phyloP scores from a whole-genome alignment of 805 yeast species.

The Diddensiella transvaalensis region DNA sequence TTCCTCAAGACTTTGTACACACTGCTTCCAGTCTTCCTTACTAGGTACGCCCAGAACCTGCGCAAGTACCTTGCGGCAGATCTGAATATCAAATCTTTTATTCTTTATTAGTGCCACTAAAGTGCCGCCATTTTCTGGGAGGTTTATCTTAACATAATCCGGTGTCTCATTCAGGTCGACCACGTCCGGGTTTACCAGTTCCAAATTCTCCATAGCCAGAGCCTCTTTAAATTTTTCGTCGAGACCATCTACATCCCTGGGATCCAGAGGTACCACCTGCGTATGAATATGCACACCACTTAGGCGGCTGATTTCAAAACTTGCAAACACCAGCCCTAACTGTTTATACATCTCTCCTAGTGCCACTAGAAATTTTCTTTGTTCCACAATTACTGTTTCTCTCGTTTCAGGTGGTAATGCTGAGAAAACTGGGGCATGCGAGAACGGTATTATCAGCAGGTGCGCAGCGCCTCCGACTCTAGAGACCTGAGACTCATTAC shows the following conservation, averaged over 20 bases:
- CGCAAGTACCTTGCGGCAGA: constrained; percentile 79
- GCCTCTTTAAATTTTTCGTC: constrained; percentile 31
- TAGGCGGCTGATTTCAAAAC: constrained; percentile 65
- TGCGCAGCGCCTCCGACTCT: constrained; percentile 69
- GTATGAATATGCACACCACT: constrained; percentile 70
- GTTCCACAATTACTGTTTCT: constrained; percentile 38
- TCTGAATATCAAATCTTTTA: constrained; percentile 63
- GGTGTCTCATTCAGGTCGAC: constrained; percentile 13
- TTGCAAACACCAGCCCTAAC: constrained; percentile 48
- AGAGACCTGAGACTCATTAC: constrained; percentile 41
- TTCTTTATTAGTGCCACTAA: constrained; percentile 16
- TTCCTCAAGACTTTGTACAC: constrained; percentile 58
- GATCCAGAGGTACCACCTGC: constrained; percentile 71
- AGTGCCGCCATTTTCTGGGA: constrained; percentile 17
- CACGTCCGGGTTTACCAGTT: constrained; percentile 8
- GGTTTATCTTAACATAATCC: constrained; percentile 26
- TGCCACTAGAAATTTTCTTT: constrained; percentile 44
- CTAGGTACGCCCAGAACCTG: constrained; percentile 56
- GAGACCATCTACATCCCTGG: constrained; percentile 42
- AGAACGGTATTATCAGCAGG: constrained; percentile 73
- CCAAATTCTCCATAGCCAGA: constrained; percentile 9
- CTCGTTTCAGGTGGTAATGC: constrained; percentile 34
- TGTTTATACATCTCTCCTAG: constrained; percentile 47
- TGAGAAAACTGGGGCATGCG: constrained; percentile 54
- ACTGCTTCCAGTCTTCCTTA: constrained; percentile 70